Conservation (phyloP, 192 early-diverging fungal genomes). For the Neocallimastix lanati region DNA sequence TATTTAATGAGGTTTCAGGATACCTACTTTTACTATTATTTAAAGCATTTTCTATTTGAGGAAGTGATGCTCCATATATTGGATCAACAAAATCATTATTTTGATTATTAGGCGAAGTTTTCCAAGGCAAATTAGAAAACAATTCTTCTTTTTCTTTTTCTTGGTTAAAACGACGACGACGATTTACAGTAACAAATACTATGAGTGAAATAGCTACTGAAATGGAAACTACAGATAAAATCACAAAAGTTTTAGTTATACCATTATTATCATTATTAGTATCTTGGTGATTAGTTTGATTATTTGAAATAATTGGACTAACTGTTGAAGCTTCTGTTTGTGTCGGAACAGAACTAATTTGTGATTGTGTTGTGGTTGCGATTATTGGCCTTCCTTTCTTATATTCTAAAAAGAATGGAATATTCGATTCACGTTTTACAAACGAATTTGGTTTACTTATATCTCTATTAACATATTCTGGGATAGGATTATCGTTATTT, state of each 20-base stretch:
- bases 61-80: background rate
- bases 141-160: background rate
- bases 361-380: no score
- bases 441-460: no score
- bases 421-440: no score
- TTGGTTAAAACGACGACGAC: background rate
- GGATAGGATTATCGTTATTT: no score
- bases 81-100: background rate
- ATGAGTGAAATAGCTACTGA: background rate
- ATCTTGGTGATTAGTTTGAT: background rate
- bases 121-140: background rate
- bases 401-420: no score
- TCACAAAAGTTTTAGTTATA: background rate
- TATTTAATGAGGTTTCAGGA: no score
- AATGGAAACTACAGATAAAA: background rate
- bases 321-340: background rate
- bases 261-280: background rate
- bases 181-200: background rate
- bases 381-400: no score
- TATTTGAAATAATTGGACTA: background rate
- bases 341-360: background rate
- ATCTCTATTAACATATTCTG: no score
- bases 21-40: background rate
- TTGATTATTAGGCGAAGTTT: background rate
- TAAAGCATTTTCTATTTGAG: background rate